Evolutionary conservation across 2,329 filamentous ascomycete species (phyloP).

Genomic region (Lasiodiplodia gonubiensis): DNA sequence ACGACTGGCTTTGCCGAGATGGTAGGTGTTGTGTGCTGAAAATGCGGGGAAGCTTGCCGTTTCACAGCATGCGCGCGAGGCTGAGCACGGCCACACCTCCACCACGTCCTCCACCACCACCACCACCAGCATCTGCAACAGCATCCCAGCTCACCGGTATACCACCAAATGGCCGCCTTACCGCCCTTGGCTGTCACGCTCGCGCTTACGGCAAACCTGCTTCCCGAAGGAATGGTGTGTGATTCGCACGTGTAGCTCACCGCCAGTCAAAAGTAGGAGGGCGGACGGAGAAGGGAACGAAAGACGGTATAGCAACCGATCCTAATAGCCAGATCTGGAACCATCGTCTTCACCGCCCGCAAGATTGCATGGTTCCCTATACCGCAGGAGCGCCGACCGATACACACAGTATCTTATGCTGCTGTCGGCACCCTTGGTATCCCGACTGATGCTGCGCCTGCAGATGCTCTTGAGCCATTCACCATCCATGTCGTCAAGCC

Average conservation of each 20-base stretch:
- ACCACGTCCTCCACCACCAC: not conserved
- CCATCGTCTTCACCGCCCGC: not conserved
- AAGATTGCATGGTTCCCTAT: not conserved
- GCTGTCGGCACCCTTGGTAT: too few species aligned
- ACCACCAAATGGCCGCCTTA: not conserved
- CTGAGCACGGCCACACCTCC: not conserved
- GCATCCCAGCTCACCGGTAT: constrained; percentile 16
- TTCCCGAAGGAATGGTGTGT: not conserved
- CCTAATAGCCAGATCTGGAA: not conserved
- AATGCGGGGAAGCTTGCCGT: constrained; percentile 26
- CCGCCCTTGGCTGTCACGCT: not conserved
- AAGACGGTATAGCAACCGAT: not conserved
- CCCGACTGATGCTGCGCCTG: not conserved
- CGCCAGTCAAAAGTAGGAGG: not conserved
- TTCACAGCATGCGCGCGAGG: constrained; percentile 11
- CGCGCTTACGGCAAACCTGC: not conserved
- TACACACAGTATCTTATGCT: too few species aligned
- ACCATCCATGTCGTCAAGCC: not conserved
- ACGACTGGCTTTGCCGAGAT: constrained; percentile 1
- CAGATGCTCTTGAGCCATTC: not conserved
- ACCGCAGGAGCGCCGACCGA: constrained; percentile 8
- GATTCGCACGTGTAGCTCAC: not conserved
- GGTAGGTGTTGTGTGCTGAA: constrained; percentile 1
- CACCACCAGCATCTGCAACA: not conserved
- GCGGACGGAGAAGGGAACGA: not conserved